phyloP scores from a whole-genome alignment of 352 stramenopile genomes.

The Globisporangium cystogenes region DNA sequence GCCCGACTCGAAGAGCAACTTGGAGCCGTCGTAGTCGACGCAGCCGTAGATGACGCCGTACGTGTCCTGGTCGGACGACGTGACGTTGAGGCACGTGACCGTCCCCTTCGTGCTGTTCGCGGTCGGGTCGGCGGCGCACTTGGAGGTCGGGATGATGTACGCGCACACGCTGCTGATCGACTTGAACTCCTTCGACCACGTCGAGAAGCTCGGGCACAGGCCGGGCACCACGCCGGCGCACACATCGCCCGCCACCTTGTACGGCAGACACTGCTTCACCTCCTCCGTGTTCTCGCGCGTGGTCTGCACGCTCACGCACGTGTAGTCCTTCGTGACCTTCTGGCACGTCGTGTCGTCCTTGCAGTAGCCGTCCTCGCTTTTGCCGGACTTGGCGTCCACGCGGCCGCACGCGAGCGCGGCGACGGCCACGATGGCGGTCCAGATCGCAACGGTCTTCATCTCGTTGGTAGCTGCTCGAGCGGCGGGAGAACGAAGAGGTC shows the following conservation, averaged over 20 bases:
- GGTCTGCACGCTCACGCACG: constrained; percentile 74
- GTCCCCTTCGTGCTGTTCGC: constrained; percentile 34
- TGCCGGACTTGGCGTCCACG: constrained; percentile 30
- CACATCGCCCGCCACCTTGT: constrained; percentile 33
- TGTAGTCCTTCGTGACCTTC: constrained; percentile 32
- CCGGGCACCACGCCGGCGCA: constrained; percentile 52
- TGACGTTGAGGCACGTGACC: constrained; percentile 23
- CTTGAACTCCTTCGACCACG: constrained; percentile 53
- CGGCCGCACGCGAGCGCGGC: constrained; percentile 10
- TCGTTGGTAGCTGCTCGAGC: no score
- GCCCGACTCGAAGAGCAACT: constrained; percentile 46
- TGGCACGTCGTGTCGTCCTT: constrained; percentile 43
- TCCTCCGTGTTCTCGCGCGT: constrained; percentile 54
- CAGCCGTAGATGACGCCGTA: constrained; percentile 72
- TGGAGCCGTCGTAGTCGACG: constrained; percentile 62
- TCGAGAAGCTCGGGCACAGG: constrained; percentile 71
- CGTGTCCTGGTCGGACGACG: constrained; percentile 16
- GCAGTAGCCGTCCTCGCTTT: constrained; percentile 51
- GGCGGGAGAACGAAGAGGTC: neutral
- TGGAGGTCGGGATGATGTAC: constrained; percentile 52
- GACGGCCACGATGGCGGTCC: constrained; percentile 11
- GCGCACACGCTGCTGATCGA: constrained; percentile 68
- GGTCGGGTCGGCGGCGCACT: constrained; percentile 31
- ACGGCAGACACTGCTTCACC: constrained; percentile 78
- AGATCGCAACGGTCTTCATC: constrained; percentile 12